phyloP scores from a whole-genome alignment of 345 rosid species.

The Aethionema arabicum region DNA sequence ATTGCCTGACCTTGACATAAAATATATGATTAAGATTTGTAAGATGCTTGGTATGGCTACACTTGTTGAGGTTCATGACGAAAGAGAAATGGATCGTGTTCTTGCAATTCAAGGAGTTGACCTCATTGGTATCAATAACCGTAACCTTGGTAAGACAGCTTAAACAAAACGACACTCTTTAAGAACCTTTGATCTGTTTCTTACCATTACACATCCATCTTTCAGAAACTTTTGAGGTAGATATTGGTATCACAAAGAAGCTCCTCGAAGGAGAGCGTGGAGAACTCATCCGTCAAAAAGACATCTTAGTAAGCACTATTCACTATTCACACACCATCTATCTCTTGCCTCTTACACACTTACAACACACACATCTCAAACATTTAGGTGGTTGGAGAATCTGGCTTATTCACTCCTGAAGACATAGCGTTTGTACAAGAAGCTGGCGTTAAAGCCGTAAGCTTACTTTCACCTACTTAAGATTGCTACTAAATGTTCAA shows the following conservation, averaged over 20 bases:
- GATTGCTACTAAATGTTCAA: slow-evolving; percentile 11
- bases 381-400: slow-evolving; percentile 76
- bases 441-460: slow-evolving; percentile 93
- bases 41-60: slow-evolving; percentile 84
- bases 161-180: background rate
- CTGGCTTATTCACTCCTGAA: slow-evolving; percentile 78
- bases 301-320: slow-evolving; percentile 72
- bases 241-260: slow-evolving; percentile 77
- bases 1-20: slow-evolving; percentile 90
- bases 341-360: slow-evolving; percentile 2
- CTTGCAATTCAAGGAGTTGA: slow-evolving; percentile 89
- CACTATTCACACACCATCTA: background rate
- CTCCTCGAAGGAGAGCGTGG: slow-evolving; percentile 90
- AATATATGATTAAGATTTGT: slow-evolving; percentile 88
- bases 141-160: slow-evolving; percentile 64
- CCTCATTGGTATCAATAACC: slow-evolving; percentile 88
- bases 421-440: slow-evolving; percentile 85
- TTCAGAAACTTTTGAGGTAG: slow-evolving; percentile 84
- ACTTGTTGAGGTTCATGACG: slow-evolving; percentile 89
- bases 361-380: background rate
- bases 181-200: slow-evolving; percentile 9
- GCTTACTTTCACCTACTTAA: slow-evolving; percentile 28
- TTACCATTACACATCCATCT: slow-evolving; percentile 15
- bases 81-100: slow-evolving; percentile 92
- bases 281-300: slow-evolving; percentile 59